phyloP scores from a whole-genome alignment of 2,329 filamentous ascomycete genomes.

The Pseudocercospora ulei region DNA sequence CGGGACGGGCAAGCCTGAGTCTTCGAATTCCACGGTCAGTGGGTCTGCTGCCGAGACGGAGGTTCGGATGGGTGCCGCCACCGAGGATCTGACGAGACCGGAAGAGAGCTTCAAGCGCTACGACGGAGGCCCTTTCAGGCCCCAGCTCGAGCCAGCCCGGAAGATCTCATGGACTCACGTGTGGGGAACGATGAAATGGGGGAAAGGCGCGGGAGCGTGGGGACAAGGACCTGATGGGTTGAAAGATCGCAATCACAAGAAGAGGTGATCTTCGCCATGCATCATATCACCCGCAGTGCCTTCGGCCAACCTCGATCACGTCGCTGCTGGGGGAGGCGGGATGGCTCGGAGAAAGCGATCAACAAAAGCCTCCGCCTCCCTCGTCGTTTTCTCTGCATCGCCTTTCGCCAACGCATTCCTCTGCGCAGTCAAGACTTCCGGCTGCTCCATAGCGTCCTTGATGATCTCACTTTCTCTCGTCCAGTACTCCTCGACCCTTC shows the following conservation, averaged over 20 bases:
- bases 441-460: conserved; percentile 66
- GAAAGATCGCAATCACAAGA: conserved; percentile 35
- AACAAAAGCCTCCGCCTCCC: conserved; percentile 55
- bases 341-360: conserved; percentile 21
- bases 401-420: conserved; percentile 58
- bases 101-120: conserved; percentile 38
- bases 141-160: conserved; percentile 40
- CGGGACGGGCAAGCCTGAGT: not conserved
- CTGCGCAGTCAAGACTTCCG: conserved; percentile 61
- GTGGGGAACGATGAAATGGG: conserved; percentile 48
- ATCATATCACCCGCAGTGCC: too few relatives aligned
- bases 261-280: conserved; percentile 20
- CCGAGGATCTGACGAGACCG: conserved; percentile 29
- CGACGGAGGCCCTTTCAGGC: conserved; percentile 38
- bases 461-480: conserved; percentile 62
- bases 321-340: not conserved
- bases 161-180: conserved; percentile 47
- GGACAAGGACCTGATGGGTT: conserved; percentile 44
- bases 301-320: too few relatives aligned
- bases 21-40: not conserved
- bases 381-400: conserved; percentile 51
- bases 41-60: conserved; percentile 15
- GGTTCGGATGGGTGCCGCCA: conserved; percentile 21
- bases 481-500: conserved; percentile 65
- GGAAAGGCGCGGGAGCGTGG: conserved; percentile 46